Percentiles rank a stretch among this genome's conserved stretches.
Conservation (phyloP, 352 stramenopile genomes). For the Phytophthora macrochlamydospora region DNA sequence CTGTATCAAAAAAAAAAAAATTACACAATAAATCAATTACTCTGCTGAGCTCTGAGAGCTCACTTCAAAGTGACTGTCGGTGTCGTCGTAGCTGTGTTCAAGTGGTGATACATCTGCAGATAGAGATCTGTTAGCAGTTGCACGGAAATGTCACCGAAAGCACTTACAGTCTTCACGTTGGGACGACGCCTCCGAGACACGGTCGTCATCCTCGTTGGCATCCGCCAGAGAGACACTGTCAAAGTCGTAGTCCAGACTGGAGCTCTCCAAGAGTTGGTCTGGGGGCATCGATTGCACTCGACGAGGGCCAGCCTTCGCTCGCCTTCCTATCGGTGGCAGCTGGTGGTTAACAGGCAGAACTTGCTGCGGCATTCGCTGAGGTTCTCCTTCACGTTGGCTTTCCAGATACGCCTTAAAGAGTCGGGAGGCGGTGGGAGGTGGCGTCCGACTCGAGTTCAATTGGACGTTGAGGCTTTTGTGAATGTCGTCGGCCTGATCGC, state of each 20-base stretch:
- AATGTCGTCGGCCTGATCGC: conserved; percentile 39
- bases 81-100: conserved; percentile 77
- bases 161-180: conserved; percentile 74
- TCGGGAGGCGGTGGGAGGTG: conserved; percentile 16
- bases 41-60: conserved; percentile 80
- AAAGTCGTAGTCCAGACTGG: conserved; percentile 76
- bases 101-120: conserved; percentile 76
- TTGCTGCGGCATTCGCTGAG: conserved; percentile 33
- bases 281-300: conserved; percentile 65
- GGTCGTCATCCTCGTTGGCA: conserved; percentile 61
- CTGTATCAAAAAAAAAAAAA: conserved; percentile 21
- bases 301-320: conserved; percentile 38
- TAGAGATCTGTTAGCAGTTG: conserved; percentile 10
- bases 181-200: conserved; percentile 75
- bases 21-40: conserved; percentile 34
- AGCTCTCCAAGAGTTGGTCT: conserved; percentile 57
- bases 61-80: conserved; percentile 82
- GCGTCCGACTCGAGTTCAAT: conserved; percentile 22
- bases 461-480: conserved; percentile 24
- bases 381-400: conserved; percentile 39
- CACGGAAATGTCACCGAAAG: not conserved
- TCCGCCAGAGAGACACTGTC: conserved; percentile 84
- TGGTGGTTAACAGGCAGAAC: conserved; percentile 37
- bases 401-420: conserved; percentile 46
- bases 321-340: conserved; percentile 29